phyloP scores from a whole-genome alignment of 2,329 filamentous ascomycete species.

The Shiraia sp. region DNA sequence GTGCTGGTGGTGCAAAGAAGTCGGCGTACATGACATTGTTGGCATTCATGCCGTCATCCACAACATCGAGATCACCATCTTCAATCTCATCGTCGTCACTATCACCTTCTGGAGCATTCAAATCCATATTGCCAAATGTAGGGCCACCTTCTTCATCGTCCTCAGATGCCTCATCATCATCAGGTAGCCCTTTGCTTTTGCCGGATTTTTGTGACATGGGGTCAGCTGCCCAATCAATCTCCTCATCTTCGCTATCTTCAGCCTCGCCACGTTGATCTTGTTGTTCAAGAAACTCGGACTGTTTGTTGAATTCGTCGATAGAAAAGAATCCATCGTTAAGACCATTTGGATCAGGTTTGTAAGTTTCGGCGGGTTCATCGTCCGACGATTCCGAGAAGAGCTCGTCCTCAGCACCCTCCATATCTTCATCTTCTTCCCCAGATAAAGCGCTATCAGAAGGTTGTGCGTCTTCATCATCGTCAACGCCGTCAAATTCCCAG shows the following conservation, averaged over 20 bases:
- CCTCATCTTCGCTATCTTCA: slow-evolving; percentile 75
- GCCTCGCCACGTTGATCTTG: slow-evolving; percentile 79
- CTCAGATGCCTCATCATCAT: slow-evolving; percentile 50
- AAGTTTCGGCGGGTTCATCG: slow-evolving; percentile 57
- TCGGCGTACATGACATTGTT: slow-evolving; percentile 90
- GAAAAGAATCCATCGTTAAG: slow-evolving; percentile 98
- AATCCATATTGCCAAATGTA: slow-evolving; percentile 78
- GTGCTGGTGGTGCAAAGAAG: slow-evolving; percentile 86
- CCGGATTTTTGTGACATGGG: slow-evolving; percentile 56
- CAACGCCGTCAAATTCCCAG: slow-evolving; percentile 39
- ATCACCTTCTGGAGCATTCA: slow-evolving; percentile 72
- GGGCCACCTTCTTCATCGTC: slow-evolving; percentile 74
- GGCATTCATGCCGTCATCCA: slow-evolving; percentile 69
- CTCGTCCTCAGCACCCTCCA: slow-evolving; percentile 39
- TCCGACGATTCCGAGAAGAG: slow-evolving; percentile 44
- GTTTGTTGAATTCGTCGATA: slow-evolving; percentile 95
- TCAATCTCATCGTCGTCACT: slow-evolving; percentile 66
- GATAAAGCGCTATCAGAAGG: slow-evolving; percentile 34
- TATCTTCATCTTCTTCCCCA: slow-evolving; percentile 34
- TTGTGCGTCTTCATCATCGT: slow-evolving; percentile 33
- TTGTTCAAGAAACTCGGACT: slow-evolving; percentile 85
- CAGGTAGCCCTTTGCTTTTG: slow-evolving; percentile 33
- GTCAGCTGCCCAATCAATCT: slow-evolving; percentile 84
- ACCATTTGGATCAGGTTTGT: slow-evolving; percentile 74
- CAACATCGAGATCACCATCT: slow-evolving; percentile 56